A percentile compares a stretch with the other conserved stretches of the same genome.
phyloP scores from a whole-genome alignment of 2,329 filamentous ascomycete species.

The Thelonectria olida region DNA sequence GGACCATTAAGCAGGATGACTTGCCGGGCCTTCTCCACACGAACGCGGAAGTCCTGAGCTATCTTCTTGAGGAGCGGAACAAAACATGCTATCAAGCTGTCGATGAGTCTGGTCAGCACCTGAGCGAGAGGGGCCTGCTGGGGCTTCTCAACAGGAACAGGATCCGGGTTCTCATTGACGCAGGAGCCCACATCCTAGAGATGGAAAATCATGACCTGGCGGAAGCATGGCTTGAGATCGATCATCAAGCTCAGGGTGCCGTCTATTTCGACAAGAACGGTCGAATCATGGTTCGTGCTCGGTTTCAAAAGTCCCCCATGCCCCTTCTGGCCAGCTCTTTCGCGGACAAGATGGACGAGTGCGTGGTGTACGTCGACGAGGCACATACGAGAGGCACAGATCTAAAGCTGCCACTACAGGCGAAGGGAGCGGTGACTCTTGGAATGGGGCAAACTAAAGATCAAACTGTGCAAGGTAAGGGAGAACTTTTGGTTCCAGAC shows the following conservation, averaged over 20 bases:
- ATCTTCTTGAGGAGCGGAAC: conserved; percentile 63
- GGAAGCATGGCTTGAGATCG: conserved; percentile 58
- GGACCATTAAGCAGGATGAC: conserved; percentile 70
- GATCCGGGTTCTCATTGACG: conserved; percentile 69
- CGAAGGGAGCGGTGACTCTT: conserved; percentile 64
- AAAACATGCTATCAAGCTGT: conserved; percentile 51
- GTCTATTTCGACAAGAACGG: conserved; percentile 57
- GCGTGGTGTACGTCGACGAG: conserved; percentile 19
- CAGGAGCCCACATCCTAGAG: conserved; percentile 71
- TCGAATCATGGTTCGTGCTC: conserved; percentile 32
- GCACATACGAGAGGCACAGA: conserved; percentile 70
- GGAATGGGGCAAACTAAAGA: conserved; percentile 68
- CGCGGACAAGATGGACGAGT: conserved; percentile 27
- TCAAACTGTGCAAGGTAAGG: conserved; percentile 65
- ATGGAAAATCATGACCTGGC: conserved; percentile 63
- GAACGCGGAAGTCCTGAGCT: conserved; percentile 70
- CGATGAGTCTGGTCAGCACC: conserved; percentile 43
- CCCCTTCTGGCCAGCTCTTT: conserved; percentile 33
- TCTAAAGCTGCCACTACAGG: conserved; percentile 59
- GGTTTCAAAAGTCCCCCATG: conserved; percentile 21
- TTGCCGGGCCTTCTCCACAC: conserved; percentile 65
- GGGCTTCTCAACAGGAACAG: conserved; percentile 13
- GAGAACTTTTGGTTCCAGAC: neutral
- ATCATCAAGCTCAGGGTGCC: conserved; percentile 56
- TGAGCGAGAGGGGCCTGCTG: conserved; percentile 50